Evolutionary conservation across 2,329 filamentous ascomycete genomes (phyloP).

Genomic region (Emericellopsis cladophorae): DNA sequence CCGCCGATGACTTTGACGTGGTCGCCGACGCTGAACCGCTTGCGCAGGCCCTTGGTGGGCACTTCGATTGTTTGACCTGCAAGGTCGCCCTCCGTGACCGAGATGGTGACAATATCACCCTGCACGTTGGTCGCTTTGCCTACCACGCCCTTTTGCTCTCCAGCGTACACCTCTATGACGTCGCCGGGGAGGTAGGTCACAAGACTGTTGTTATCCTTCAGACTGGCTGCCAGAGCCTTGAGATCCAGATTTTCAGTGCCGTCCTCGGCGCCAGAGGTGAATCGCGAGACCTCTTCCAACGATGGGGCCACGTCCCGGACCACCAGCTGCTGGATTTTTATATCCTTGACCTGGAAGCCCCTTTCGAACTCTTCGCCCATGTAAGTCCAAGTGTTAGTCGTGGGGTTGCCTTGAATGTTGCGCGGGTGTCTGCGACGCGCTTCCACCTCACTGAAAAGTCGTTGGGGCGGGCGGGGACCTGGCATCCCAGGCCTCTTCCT

Average conservation of each 20-base stretch:
- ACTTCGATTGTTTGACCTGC: constrained; percentile 80
- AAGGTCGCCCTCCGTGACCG: constrained; percentile 72
- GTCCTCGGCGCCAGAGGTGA: constrained; percentile 78
- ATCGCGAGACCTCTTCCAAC: constrained; percentile 90
- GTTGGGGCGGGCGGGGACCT: constrained; percentile 67
- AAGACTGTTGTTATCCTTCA: constrained; percentile 72
- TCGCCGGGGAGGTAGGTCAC: constrained; percentile 86
- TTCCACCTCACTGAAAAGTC: constrained; percentile 85
- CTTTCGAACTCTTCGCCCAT: constrained; percentile 83
- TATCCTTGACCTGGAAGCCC: constrained; percentile 86
- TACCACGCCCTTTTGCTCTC: constrained; percentile 84
- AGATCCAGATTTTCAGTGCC: constrained; percentile 90
- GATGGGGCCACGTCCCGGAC: constrained; percentile 86
- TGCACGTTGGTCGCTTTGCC: constrained; percentile 79
- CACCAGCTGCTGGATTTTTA: constrained; percentile 77
- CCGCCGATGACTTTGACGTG: constrained; percentile 98
- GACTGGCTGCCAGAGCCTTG: constrained; percentile 75
- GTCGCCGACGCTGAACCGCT: constrained; percentile 85
- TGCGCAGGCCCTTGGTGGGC: constrained; percentile 81
- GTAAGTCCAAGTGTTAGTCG: constrained; percentile 72
- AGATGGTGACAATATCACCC: constrained; percentile 82
- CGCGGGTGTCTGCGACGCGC: constrained; percentile 76
- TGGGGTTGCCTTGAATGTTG: constrained; percentile 52
- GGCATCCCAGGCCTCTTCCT: constrained; percentile 53
- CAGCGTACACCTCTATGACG: constrained; percentile 90